Percentiles rank a stretch among this genome's conserved stretches.
Conservation (phyloP, 2,329 filamentous ascomycete species). For the Aspergillus candidus region DNA sequence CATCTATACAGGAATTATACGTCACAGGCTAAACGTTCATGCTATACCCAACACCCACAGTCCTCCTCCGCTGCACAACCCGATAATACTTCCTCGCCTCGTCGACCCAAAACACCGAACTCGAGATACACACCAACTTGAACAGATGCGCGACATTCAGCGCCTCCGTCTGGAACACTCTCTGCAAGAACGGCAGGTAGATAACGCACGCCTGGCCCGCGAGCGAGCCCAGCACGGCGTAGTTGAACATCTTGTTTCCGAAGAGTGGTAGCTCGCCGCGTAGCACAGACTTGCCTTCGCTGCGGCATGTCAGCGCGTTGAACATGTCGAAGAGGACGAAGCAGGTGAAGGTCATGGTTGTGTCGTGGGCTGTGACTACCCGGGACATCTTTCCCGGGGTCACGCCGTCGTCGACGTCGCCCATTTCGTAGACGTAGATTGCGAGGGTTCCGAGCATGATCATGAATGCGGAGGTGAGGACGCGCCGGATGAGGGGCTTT, state of each 20-base stretch:
- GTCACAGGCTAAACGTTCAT: slow-evolving; percentile 29
- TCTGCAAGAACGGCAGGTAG: slow-evolving; percentile 88
- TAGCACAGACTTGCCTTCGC: slow-evolving; percentile 81
- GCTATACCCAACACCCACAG: slow-evolving; percentile 36
- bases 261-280: slow-evolving; percentile 78
- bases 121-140: slow-evolving; percentile 67
- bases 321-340: slow-evolving; percentile 99
- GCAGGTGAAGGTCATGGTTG: slow-evolving; percentile 98
- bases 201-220: slow-evolving; percentile 85
- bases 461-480: slow-evolving; percentile 77
- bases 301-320: slow-evolving; percentile 89
- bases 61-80: slow-evolving; percentile 25
- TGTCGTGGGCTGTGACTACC: slow-evolving; percentile 82
- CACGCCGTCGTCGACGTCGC: slow-evolving; percentile 53
- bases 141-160: slow-evolving; percentile 68
- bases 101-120: slow-evolving; percentile 91
- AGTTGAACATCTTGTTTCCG: slow-evolving; percentile 91
- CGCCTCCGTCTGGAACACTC: slow-evolving; percentile 92
- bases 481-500: slow-evolving; percentile 69
- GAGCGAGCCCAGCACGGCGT: slow-evolving; percentile 79
- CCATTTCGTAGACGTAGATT: slow-evolving; percentile 90
- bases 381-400: slow-evolving; percentile 41
- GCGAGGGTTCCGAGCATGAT: slow-evolving; percentile 91
- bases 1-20: slow-evolving; percentile 5
- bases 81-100: slow-evolving; percentile 71